Evolutionary conservation across 305 asterid genomes (phyloP), one percentile per base, ranked within the genome.

Genomic region (Fraxinus sp.): DNA sequence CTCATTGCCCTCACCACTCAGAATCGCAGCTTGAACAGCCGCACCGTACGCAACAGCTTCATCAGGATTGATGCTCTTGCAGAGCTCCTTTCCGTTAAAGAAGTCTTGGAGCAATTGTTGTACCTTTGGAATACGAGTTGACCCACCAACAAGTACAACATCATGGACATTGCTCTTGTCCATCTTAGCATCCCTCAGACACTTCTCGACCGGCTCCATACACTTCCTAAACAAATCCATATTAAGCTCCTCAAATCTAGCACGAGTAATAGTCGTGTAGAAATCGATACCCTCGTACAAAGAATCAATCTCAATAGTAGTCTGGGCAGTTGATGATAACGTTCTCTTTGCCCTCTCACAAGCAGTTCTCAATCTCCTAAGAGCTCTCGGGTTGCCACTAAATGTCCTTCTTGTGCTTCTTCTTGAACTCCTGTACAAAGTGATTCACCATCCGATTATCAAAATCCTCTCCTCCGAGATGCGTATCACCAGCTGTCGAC

Each of bases 161-260:
- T 87, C 90, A 33, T 87, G 77, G 8, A 87, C 88, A 7, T 7
- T 22, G 84, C 73, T 81, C 32, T 87, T 87, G 49, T 87, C 90
- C 86, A 87, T 87, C 75, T 85, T 87, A 0, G 90, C 90, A 2
- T 87, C 90, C 78, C 90, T 77, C 85, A 87, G 55, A 55, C 89
- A 87, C 85, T 87, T 87, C 86, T 87, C 89, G 3, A 84, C 89
- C 0, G 89, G 89, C 81, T 87, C 90, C 88, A 87, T 87, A 57
- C 90, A 87, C 71, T 87, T 87, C 3, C 85, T 85, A 8, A 87
- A 87, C 82, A 87, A 28, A 35, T 85, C 90, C 88, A 87, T 85
- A 81, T 85, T 85, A 16, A 87, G 79, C 28, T 87, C 89, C 81
- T 87, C 89, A 0, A 87, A 87, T 3, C 89, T 32, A 0, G 89